phyloP scores from a whole-genome alignment of 2,329 filamentous ascomycete genomes.

The Didymella lethalis region DNA sequence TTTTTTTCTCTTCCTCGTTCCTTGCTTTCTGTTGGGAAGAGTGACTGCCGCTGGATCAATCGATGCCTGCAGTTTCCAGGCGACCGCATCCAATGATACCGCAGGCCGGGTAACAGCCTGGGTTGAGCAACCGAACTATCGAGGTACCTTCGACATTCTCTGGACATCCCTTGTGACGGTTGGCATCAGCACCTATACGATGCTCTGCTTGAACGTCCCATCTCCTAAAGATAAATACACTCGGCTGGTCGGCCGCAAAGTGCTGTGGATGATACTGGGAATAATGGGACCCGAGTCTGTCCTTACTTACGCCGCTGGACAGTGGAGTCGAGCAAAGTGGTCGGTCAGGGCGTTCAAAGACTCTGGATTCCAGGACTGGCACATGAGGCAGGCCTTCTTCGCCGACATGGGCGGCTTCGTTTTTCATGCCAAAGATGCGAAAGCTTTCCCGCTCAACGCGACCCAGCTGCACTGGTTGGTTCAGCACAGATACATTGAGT shows the following conservation, averaged over 20 bases:
- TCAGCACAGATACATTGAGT: neutral
- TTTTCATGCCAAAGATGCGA: neutral
- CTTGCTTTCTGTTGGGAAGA: neutral
- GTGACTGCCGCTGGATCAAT: neutral
- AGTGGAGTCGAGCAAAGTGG: neutral
- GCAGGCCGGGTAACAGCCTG: conserved; percentile 6
- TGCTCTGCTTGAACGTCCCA: conserved; percentile 17
- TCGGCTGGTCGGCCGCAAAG: neutral
- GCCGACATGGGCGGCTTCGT: neutral
- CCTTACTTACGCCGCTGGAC: neutral
- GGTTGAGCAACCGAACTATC: conserved; percentile 23
- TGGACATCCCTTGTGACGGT: conserved; percentile 27
- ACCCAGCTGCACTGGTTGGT: neutral
- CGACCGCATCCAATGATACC: neutral
- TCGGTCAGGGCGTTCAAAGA: neutral
- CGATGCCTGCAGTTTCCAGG: neutral
- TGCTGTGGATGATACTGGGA: neutral
- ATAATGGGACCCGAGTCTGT: neutral
- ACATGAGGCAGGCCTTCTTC: neutral
- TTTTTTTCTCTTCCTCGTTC: neutral
- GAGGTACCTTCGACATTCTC: conserved; percentile 30
- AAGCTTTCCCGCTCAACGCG: neutral
- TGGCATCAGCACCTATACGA: conserved; percentile 26
- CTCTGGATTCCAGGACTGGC: neutral
- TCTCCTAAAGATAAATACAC: neutral